phyloP scores from a whole-genome alignment of 768 basidiomycete genomes.

The Tylopilus subfusipes region DNA sequence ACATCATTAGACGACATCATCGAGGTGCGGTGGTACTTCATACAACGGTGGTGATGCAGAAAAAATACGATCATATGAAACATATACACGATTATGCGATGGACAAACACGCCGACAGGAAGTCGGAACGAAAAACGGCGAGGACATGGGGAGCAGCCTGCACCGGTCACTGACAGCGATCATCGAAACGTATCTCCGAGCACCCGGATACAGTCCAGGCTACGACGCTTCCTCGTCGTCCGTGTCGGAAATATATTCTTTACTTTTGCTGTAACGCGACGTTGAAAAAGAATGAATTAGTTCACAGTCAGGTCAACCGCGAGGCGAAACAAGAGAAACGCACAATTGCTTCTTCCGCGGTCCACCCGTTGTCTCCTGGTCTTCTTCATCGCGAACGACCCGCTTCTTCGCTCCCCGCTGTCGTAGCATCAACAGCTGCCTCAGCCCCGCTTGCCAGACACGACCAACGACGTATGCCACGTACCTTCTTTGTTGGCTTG shows the following conservation, averaged over 20 bases:
- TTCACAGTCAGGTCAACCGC: neutral
- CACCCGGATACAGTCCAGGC: constrained; percentile 17
- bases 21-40: no score
- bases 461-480: constrained; percentile 6
- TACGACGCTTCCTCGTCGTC: constrained; percentile 75
- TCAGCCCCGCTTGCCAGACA: neutral
- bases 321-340: constrained; percentile 24
- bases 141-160: neutral
- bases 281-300: constrained; percentile 3
- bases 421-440: neutral
- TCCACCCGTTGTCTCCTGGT: constrained; percentile 58
- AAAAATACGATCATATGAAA: neutral
- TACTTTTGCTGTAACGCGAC: constrained; percentile 65
- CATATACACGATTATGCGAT: neutral
- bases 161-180: neutral
- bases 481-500: constrained; percentile 68
- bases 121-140: neutral
- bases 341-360: constrained; percentile 78
- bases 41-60: neutral
- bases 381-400: constrained; percentile 75
- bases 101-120: neutral
- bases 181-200: no score
- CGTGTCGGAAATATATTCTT: constrained; percentile 81
- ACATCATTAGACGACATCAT: no score
- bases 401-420: constrained; percentile 64